A percentile compares a stretch with the other conserved stretches of the same genome.
These are phyloP conservation scores for Ballota nigra DNA, from an alignment of 257 asterid species.

Conservation along the genomic window DNA sequence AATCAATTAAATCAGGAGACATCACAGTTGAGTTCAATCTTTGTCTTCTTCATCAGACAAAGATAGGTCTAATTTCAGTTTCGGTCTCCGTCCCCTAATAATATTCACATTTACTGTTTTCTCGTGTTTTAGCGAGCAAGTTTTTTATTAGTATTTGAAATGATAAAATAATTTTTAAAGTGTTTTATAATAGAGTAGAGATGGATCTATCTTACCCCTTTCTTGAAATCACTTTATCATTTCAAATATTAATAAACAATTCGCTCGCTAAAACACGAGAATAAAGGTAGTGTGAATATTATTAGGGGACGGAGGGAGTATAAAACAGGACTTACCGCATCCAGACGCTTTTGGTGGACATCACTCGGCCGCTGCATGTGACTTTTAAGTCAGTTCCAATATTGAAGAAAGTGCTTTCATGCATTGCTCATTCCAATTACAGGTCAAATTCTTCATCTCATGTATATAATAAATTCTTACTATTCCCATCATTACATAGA, in stretches of 20 bases:
- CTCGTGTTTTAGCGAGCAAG: too few species aligned
- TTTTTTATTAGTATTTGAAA: too few species aligned
- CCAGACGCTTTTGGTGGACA: conserved; percentile 54
- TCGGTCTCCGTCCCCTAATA: too few species aligned
- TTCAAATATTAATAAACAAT: too few species aligned
- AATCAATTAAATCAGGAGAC: not conserved
- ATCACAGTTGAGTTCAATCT: not conserved
- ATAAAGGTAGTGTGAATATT: too few species aligned
- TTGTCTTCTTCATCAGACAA: conserved; percentile 15
- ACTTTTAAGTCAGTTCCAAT: conserved; percentile 30
- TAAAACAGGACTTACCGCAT: conserved; percentile 52
- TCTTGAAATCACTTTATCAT: too few species aligned
- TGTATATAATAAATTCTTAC: not conserved
- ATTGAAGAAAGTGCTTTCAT: not conserved
- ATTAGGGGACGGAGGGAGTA: too few species aligned
- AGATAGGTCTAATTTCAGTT: not conserved
- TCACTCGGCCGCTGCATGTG: conserved; percentile 67
- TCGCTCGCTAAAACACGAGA: too few species aligned
- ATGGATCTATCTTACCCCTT: too few species aligned
- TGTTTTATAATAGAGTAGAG: too few species aligned
- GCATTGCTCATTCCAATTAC: conserved; percentile 2
- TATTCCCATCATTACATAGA: not conserved
- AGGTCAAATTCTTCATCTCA: not conserved
- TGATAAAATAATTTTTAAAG: too few species aligned
- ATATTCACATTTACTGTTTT: too few species aligned